Evolutionary conservation across 768 basidiomycete species (phyloP), one percentile per base, ranked within the genome.

Genomic region (Tulasnella sp.): DNA sequence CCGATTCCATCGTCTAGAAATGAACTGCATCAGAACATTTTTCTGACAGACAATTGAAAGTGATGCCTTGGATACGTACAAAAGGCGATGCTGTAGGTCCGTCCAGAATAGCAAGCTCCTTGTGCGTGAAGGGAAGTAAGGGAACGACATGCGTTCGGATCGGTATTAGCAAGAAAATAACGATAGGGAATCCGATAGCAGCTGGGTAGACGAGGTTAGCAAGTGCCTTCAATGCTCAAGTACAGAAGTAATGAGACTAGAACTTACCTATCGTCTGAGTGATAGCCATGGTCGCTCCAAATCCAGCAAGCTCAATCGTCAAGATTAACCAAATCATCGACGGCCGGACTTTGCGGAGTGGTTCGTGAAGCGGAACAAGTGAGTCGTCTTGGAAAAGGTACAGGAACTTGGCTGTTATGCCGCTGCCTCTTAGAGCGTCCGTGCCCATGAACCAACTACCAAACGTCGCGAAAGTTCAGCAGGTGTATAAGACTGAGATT

Each of bases 371-470:
- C 1, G 87, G 82, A 0, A 88, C 91, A 70, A 92, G 81, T 0
- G 82, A 79, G 39, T 81, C 86, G 79, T 97, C 95, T 71, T 86
- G 85, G 37, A 95, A 80, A 72, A 96, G 87, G 79, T 88, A 95
- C 17, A 92, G 82, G 4, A 95, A 81, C 78, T 91, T 93, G 74
- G 83, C 83, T 0, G 92, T 92, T 71, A 98, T 92, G 2, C 92
- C 92, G 72, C 93, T 95, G 9, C 85, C 86, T 17, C 84, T 84
- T 16, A 98, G 84, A 0, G 92, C 91, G 72, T 91, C 90, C 39
- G 85, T 85, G 16, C 95, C 95, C 92, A 98, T 96, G 78, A 88
- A 95, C 93, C 93, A 95, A 79, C 90, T 90, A 70, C 14, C 74
- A 35, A 62, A 69, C 76, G 59, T 37, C 59, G 2, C 19, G 12